Conservation (phyloP, 202 grass and related monocot species). For the Elaeis oleifera region DNA sequence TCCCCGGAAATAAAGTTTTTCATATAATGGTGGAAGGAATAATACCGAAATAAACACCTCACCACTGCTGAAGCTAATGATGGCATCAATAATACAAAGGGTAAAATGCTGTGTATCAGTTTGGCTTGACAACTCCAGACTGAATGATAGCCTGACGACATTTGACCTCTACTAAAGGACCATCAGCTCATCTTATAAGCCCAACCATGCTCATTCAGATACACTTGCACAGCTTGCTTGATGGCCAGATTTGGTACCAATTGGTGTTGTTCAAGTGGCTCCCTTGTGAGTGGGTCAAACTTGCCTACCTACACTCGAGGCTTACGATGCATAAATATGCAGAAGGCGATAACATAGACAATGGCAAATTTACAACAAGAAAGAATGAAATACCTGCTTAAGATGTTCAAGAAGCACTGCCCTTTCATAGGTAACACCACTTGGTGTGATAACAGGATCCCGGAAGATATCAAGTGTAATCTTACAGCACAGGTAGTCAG, state of each 20-base stretch:
- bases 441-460: constrained; percentile 87
- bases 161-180: not conserved
- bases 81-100: too few relatives aligned
- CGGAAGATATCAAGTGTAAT: constrained; percentile 82
- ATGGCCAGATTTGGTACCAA: constrained; percentile 73
- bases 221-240: constrained; percentile 77
- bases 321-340: not conserved
- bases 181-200: constrained; percentile 47
- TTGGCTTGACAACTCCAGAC: too few relatives aligned
- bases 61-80: too few relatives aligned
- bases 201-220: constrained; percentile 72
- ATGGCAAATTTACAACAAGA: not conserved
- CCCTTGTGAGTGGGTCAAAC: constrained; percentile 61
- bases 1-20: too few relatives aligned
- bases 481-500: constrained; percentile 79
- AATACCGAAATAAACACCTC: too few relatives aligned
- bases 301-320: constrained; percentile 47
- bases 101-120: too few relatives aligned
- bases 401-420: constrained; percentile 63
- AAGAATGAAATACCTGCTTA: constrained; percentile 28
- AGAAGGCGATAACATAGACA: not conserved
- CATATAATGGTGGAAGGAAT: too few relatives aligned
- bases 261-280: constrained; percentile 51
- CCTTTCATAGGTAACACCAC: constrained; percentile 83
- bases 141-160: too few relatives aligned